Evolutionary conservation across 768 basidiomycete species (phyloP), one percentile per base, ranked within the genome.

Genomic region (Cyathus striatus): DNA sequence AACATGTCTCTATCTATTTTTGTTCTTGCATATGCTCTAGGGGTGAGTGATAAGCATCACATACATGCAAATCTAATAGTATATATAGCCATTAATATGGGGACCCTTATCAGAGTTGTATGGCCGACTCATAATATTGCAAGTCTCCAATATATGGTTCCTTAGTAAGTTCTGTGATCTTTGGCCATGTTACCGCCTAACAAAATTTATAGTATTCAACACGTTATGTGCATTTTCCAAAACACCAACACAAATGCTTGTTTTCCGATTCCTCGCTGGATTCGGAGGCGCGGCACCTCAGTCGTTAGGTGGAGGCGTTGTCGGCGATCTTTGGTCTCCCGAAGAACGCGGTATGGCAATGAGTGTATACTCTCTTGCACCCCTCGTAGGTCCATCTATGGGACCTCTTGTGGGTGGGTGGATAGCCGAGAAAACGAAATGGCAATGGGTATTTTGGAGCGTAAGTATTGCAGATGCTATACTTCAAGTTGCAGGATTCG

Each of bases 381-480:
- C 79, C 5, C 44, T 81, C 7, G 65, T 81, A 6, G 79, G 64
- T 17, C 65, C 65, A 22, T 58, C 63, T 16, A 61, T 59, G 1
- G 64, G 79, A 20, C 70, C 56, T 16, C 47, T 66, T 7, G 56
- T 64, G 23, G 49, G 55, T 10, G 55, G 50, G 13, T 73, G 72
- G 75, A 70, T 83, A 16, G 73, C 73, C 0, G 59, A 81, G 36
- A 65, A 61, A 12, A 61, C 69, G 0, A 69, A 69, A 1, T 81
- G 79, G 79, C 64, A 72, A 51, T 81, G 78, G 79, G 75, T 78
- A 24, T 83, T 82, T 54, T 78, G 76, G 70, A 68, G 72, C 5
- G 74, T 75, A 12, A 74, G 64, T 39, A 76, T 81, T 42, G 68
- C 64, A 0, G 76, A 74, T 49, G 75, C 50, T 1, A 36, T 61